These are phyloP conservation scores for Colletotrichum sp. DNA, from an alignment of 2,329 filamentous ascomycete species.

Conservation along the genomic window DNA sequence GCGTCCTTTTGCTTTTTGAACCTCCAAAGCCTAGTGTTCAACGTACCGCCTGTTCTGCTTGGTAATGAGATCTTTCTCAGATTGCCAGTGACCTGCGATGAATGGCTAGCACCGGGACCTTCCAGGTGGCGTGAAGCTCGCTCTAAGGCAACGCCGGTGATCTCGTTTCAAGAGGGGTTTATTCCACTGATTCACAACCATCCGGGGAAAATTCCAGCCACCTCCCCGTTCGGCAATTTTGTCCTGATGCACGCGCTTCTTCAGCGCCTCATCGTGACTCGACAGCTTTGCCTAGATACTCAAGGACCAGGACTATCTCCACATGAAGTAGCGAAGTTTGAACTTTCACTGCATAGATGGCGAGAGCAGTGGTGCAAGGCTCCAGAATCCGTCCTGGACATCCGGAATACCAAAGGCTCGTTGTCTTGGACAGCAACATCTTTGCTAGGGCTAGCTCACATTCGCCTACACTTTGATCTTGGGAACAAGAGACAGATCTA, in stretches of 20 bases:
- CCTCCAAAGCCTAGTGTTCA: slow-evolving; percentile 1
- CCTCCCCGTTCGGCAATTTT: not conserved
- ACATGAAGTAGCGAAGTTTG: not conserved
- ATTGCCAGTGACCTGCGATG: not conserved
- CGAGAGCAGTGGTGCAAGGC: not conserved
- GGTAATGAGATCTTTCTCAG: not conserved
- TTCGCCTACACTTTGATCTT: not conserved
- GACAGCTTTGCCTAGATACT: not conserved
- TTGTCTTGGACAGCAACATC: not conserved
- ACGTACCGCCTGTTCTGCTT: not conserved
- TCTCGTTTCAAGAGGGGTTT: not conserved
- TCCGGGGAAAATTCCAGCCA: not conserved
- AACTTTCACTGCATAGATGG: not conserved
- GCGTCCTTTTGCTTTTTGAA: slow-evolving; percentile 1
- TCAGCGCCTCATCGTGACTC: not conserved
- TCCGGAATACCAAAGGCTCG: not conserved
- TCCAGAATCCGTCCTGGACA: not conserved
- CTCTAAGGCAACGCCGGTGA: not conserved
- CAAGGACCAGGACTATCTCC: not conserved
- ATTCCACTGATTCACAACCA: not conserved
- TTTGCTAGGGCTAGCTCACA: not conserved
- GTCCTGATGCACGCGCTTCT: not conserved
- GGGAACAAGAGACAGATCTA: not conserved
- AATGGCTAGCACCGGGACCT: not conserved
- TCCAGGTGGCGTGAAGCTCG: not conserved